These are phyloP conservation scores for Gossypium herbaceum DNA, from an alignment of 345 rosid genomes.

Conservation along the genomic window DNA sequence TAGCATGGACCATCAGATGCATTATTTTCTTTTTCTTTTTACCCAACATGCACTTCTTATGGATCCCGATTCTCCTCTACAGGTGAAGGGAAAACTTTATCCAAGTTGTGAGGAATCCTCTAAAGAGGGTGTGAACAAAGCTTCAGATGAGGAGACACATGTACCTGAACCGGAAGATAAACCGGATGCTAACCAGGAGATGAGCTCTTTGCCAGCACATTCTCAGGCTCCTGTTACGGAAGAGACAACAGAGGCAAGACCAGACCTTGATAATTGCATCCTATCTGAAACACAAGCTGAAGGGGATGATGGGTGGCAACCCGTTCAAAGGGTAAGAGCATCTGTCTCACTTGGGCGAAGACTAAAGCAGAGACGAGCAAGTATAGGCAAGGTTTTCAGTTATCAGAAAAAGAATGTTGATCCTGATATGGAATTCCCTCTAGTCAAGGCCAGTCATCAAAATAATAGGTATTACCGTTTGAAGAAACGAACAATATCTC, in stretches of 20 bases:
- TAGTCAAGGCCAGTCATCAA: conserved; percentile 47
- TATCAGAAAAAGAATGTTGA: conserved; percentile 70
- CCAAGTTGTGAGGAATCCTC: conserved; percentile 41
- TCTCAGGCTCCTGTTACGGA: conserved; percentile 42
- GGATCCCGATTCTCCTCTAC: conserved; percentile 20
- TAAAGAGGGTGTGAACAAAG: conserved; percentile 41
- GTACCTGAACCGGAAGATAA: conserved; percentile 34
- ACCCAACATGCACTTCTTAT: conserved; percentile 7
- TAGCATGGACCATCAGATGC: not conserved
- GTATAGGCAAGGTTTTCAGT: conserved; percentile 61
- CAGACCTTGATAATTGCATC: conserved; percentile 27
- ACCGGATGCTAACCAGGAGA: conserved; percentile 38
- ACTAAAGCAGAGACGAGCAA: conserved; percentile 79
- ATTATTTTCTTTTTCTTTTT: not conserved
- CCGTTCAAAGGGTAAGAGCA: conserved; percentile 88
- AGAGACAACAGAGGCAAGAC: conserved; percentile 37
- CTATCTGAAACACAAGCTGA: conserved; percentile 49
- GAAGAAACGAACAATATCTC: conserved; percentile 61
- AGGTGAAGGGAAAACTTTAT: conserved; percentile 60
- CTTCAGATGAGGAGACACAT: conserved; percentile 49
- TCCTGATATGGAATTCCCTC: conserved; percentile 47
- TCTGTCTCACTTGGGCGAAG: conserved; percentile 66
- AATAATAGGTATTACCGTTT: conserved; percentile 58
- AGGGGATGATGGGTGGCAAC: conserved; percentile 96
- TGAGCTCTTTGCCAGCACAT: conserved; percentile 33